Evolutionary conservation across 345 rosid species (phyloP), one percentile per base, ranked within the genome.

Genomic region (Pelargonium nanum): DNA sequence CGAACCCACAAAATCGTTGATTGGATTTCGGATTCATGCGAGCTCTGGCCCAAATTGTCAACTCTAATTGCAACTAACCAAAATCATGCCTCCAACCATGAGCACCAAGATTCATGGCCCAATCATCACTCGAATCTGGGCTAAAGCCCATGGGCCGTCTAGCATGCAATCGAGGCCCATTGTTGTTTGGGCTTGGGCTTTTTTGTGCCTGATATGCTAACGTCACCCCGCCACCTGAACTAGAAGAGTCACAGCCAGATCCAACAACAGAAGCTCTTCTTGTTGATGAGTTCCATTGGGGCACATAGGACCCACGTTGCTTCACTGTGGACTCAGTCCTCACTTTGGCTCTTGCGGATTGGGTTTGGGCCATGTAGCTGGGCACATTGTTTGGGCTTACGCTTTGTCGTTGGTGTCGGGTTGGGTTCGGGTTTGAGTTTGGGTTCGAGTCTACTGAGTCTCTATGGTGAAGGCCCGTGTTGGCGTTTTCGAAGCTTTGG

Each of bases 341-440:
- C 10, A 67, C 79, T 83, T 87, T 93, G 60, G 99, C 97, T 71
- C 82, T 89, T 21, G 97, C 95, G 0, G 97, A 93, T 50, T 85
- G 79, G 16, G 97, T 93, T 16, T 84, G 81, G 51, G 87, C 84
- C 99, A 94, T 90, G 72, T 86, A 90, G 67, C 99, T 94, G 0
- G 97, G 97, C 21, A 78, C 64, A 45, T 68, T 72, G 51, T 55
- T 64, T 1, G 73, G 75, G 30, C 74, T 65, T 22, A 73, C 23
- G 25, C 15, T 57, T 57, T 69, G 77, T n/a, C 74, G 77, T 15
- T 69, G 79, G 56, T 77, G 83, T 55, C 60, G 71, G 58, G 68
- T 64, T 6, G 48, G 48, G 48, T 40, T 40, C 32, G 16, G n/a
- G n/a, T n/a, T n/a, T n/a, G 65, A 6, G 70, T 69, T 73, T 13